Evolutionary conservation across 371 early-diverging fungal genomes (phyloP).

Genomic region (Rhizopus stolonifer): DNA sequence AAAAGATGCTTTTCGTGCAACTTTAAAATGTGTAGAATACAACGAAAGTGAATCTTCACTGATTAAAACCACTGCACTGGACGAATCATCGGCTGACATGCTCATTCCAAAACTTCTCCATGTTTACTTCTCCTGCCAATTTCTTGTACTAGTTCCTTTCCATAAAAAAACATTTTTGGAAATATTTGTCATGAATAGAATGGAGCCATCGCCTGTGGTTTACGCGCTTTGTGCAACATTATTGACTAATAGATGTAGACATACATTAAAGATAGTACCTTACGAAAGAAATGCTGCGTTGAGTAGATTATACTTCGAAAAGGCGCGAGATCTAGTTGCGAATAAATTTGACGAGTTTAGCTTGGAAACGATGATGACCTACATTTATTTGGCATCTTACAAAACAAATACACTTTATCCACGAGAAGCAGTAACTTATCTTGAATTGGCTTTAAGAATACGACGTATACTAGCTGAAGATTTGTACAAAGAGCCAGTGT

Average conservation of each 20-base stretch:
- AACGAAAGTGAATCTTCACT: not conserved
- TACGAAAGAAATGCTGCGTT: slow-evolving; percentile 21
- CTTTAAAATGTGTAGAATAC: slow-evolving; percentile 8
- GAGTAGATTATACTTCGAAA: slow-evolving; percentile 23
- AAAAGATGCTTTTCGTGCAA: slow-evolving; percentile 9
- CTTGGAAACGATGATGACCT: slow-evolving; percentile 32
- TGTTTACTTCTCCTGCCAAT: slow-evolving; percentile 37
- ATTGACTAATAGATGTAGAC: slow-evolving; percentile 35
- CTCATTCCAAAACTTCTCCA: slow-evolving; percentile 19
- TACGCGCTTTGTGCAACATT: slow-evolving; percentile 35
- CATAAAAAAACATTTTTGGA: slow-evolving; percentile 38
- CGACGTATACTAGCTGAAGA: slow-evolving; percentile 25
- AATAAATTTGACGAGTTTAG: slow-evolving; percentile 31
- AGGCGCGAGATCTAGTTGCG: slow-evolving; percentile 21
- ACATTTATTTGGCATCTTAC: slow-evolving; percentile 29
- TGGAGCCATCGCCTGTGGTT: slow-evolving; percentile 33
- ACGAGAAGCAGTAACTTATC: slow-evolving; percentile 30
- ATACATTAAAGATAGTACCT: slow-evolving; percentile 21
- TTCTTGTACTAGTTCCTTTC: slow-evolving; percentile 23
- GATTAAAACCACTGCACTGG: not conserved
- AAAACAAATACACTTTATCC: slow-evolving; percentile 36
- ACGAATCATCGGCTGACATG: no score
- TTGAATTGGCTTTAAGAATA: slow-evolving; percentile 36
- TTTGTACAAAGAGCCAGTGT: slow-evolving; percentile 2
- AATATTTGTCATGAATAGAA: slow-evolving; percentile 23